phyloP scores from a whole-genome alignment of 768 basidiomycete genomes.

The Daedaleopsis nitida region DNA sequence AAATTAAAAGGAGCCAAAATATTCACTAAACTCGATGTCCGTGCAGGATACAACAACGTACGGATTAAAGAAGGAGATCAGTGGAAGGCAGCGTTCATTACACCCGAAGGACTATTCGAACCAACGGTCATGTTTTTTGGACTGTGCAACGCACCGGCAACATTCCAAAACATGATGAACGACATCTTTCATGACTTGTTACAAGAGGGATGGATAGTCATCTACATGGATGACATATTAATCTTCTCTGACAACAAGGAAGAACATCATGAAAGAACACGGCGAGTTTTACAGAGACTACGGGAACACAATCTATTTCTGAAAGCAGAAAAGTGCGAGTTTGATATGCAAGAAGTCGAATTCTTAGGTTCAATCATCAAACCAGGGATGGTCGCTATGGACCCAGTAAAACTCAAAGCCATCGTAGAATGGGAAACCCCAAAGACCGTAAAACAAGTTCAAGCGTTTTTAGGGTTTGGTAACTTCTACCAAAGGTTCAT shows the following conservation, averaged over 20 bases:
- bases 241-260: slow-evolving; percentile 19
- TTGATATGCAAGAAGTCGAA: slow-evolving; percentile 28
- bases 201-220: slow-evolving; percentile 34
- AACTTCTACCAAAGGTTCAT: slow-evolving; percentile 38
- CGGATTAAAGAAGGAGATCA: slow-evolving; percentile 43
- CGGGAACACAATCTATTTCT: slow-evolving; percentile 38
- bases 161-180: slow-evolving; percentile 40
- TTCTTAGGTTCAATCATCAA: slow-evolving; percentile 36
- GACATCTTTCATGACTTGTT: slow-evolving; percentile 36
- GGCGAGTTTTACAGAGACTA: slow-evolving; percentile 29
- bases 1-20: slow-evolving; percentile 22
- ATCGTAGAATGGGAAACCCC: slow-evolving; percentile 35
- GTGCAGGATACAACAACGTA: slow-evolving; percentile 38
- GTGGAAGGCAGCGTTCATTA: slow-evolving; percentile 44
- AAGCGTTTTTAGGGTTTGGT: too few relatives aligned
- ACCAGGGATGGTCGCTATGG: slow-evolving; percentile 30
- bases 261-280: slow-evolving; percentile 9
- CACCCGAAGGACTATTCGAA: slow-evolving; percentile 40
- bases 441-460: too few relatives aligned
- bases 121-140: slow-evolving; percentile 43
- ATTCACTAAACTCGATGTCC: slow-evolving; percentile 35
- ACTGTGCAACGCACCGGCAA: slow-evolving; percentile 37
- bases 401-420: slow-evolving; percentile 34
- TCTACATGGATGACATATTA: slow-evolving; percentile 48
- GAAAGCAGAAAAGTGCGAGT: slow-evolving; percentile 42